These are phyloP conservation scores for Ilex asprella DNA, from an alignment of 257 asterid species.

Conservation along the genomic window DNA sequence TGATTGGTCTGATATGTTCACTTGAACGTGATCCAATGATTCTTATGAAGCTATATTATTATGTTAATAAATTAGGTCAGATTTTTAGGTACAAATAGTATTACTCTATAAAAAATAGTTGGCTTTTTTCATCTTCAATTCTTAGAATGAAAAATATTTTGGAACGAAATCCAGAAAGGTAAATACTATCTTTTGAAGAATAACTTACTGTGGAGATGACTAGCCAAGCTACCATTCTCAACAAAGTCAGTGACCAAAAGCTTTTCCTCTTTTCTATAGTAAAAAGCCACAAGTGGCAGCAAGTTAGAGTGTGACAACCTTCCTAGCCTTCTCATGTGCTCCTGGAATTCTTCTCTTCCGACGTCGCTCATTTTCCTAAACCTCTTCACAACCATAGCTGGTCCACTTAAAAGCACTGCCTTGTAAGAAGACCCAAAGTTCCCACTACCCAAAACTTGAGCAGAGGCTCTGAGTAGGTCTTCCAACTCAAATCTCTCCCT, in stretches of 20 bases:
- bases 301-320: constrained; percentile 47
- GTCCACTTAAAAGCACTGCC: constrained; percentile 37
- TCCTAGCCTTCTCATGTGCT: constrained; percentile 51
- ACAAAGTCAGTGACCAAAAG: constrained; percentile 49
- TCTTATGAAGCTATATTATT: too few species aligned
- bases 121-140: too few species aligned
- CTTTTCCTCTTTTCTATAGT: constrained; percentile 54
- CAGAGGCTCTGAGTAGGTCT: constrained; percentile 57
- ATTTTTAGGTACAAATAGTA: too few species aligned
- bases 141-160: not conserved
- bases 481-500: constrained; percentile 48
- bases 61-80: too few species aligned
- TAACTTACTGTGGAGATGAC: constrained; percentile 57
- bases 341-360: constrained; percentile 45
- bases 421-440: constrained; percentile 68
- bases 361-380: constrained; percentile 42
- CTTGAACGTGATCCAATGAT: too few species aligned
- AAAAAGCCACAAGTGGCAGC: constrained; percentile 60
- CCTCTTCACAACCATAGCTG: constrained; percentile 44
- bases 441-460: constrained; percentile 63
- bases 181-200: not conserved
- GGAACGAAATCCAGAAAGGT: not conserved
- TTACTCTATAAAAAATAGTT: too few species aligned
- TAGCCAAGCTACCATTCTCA: constrained; percentile 56
- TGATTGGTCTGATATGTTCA: too few species aligned